Evolutionary conservation across 2,329 filamentous ascomycete species (phyloP).

Genomic region (Neofusicoccum cordaticola): DNA sequence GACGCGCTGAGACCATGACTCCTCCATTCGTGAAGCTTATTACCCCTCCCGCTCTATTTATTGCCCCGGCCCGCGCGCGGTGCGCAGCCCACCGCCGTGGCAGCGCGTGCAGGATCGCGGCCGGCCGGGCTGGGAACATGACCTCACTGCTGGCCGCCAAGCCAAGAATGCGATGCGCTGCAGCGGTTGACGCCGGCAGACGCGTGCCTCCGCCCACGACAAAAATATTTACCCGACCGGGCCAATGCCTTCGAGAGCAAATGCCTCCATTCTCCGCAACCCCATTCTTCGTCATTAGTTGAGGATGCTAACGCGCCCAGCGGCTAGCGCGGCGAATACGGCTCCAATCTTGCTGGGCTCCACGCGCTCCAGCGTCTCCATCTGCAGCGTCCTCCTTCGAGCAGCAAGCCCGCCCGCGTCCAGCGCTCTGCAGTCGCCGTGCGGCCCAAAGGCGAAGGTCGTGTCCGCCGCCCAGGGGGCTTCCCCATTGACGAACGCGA

Average conservation of each 20-base stretch:
- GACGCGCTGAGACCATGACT: neutral
- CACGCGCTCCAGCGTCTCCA: conserved; percentile 31
- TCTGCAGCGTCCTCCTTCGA: conserved; percentile 33
- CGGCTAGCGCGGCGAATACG: conserved; percentile 33
- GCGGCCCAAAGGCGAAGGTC: conserved; percentile 41
- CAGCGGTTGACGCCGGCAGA: neutral
- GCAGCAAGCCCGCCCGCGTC: conserved; percentile 31
- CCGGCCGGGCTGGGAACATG: neutral
- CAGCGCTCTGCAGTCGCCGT: conserved; percentile 36
- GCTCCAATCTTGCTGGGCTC: conserved; percentile 30
- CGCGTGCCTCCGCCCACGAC: neutral
- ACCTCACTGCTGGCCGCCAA: conserved; percentile 4
- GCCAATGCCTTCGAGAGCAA: neutral
- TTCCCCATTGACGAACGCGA: conserved; percentile 36
- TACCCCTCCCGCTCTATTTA: conserved; percentile 10
- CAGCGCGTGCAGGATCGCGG: neutral
- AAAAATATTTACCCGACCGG: conserved; percentile 9
- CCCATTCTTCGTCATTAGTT: conserved; percentile 13
- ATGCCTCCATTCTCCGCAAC: neutral
- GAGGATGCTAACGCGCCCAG: conserved; percentile 42
- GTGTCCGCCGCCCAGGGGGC: conserved; percentile 36
- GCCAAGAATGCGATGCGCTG: conserved; percentile 6
- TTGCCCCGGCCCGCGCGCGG: conserved; percentile 2
- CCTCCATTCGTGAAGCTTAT: neutral
- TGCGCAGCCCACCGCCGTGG: neutral